Evolutionary conservation across 345 rosid species (phyloP), one percentile per base, ranked within the genome.

Genomic region (Murraya koenigii): DNA sequence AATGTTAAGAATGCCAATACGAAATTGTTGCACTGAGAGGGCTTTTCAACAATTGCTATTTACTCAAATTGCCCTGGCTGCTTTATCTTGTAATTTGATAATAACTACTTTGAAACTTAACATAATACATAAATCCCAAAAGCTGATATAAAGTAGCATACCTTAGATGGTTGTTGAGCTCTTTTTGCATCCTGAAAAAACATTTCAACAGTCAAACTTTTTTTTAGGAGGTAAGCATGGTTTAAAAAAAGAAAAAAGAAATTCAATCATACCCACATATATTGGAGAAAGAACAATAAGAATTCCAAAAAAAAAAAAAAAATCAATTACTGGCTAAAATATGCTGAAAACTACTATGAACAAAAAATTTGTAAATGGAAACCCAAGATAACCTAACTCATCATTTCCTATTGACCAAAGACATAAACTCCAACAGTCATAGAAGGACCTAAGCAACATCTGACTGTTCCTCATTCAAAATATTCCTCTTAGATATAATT

Each of bases 101-200:
- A 44, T 25, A n/a, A 5, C 47, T 10, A 10, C 52, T 67, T 30
- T 32, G 13, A 19, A 19, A 19, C 38, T 17, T 74, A 44, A 33
- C 36, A 4, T 49, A 54, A 19, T 6, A n/a, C 28, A 41, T 60
- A n/a, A 22, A 14, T n/a, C 44, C 30, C 25, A 26, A 28, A 74
- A 39, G 28, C 60, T 22, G 25, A 49, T 68, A 22, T 4, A 72
- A 28, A 72, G 25, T 32, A 14, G 54, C 61, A 66, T 79, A 87
- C 90, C 88, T 85, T 87, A 25, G 90, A 54, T 75, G 85, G 88
- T 80, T 87, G 86, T 15, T 77, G 83, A 55, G 41, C 76, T n/a
- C 78, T 63, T 77, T 72, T 73, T 49, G 32, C 72, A 71, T 80
- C 84, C 91, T 87, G 90, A 61, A 67, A 81, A 78, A 76, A 69